These are phyloP conservation scores for Tetrahymena elliotti DNA, from an alignment of 73 alveolate species.

Conservation along the genomic window DNA sequence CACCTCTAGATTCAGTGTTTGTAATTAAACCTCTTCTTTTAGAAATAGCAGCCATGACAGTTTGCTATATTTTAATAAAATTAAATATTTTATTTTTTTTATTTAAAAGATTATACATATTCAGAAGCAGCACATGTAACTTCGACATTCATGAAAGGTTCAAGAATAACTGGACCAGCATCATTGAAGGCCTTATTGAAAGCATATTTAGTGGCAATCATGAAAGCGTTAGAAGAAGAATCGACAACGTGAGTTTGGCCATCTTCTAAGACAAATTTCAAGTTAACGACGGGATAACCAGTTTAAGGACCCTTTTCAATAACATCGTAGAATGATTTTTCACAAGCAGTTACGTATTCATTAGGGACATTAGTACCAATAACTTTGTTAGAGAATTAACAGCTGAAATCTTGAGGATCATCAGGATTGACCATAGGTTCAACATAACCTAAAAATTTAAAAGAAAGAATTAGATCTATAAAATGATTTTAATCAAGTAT, in stretches of 20 bases:
- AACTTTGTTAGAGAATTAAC: slow-evolving; percentile 47
- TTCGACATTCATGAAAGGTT: slow-evolving; percentile 89
- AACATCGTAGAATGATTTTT: slow-evolving; percentile 78
- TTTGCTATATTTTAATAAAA: slow-evolving; percentile 9
- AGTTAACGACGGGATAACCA: slow-evolving; percentile 81
- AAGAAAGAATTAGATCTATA: neutral
- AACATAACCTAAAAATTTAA: slow-evolving; percentile 46
- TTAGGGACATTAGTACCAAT: slow-evolving; percentile 73
- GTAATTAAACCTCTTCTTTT: slow-evolving; percentile 76
- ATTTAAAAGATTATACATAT: neutral
- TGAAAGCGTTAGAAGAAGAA: slow-evolving; percentile 80
- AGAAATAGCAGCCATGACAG: slow-evolving; percentile 58
- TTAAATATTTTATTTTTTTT: neutral
- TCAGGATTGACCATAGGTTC: slow-evolving; percentile 61
- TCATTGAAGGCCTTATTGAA: slow-evolving; percentile 67
- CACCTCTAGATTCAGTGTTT: slow-evolving; percentile 60
- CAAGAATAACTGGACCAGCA: slow-evolving; percentile 80
- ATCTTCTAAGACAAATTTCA: slow-evolving; percentile 68
- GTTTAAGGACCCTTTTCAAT: slow-evolving; percentile 77
- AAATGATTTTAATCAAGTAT: neutral
- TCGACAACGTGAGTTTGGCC: slow-evolving; percentile 92
- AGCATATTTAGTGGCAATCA: slow-evolving; percentile 78
- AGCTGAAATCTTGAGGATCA: slow-evolving; percentile 32
- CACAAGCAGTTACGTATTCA: slow-evolving; percentile 82
- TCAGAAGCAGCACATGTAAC: slow-evolving; percentile 56